Evolutionary conservation across 2,329 filamentous ascomycete genomes (phyloP), one percentile per base, ranked within the genome.

Genomic region (Colletotrichum sp.): DNA sequence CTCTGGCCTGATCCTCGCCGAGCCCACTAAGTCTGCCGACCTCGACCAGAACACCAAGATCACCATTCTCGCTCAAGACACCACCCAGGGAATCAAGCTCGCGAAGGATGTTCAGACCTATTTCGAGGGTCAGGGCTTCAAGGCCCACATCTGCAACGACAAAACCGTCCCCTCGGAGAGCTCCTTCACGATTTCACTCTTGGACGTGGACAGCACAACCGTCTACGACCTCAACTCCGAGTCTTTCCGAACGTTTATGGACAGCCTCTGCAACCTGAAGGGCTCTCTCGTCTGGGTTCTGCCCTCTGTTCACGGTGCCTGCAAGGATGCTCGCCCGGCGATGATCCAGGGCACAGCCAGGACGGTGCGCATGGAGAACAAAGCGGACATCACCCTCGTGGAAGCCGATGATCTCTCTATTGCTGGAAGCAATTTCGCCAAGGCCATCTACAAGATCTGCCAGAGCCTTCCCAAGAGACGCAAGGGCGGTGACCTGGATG

Each of bases 281-380:
- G 72, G 67, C 15, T 71, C 61, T 4, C 67, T 84, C 30, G 73
- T 85, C 12, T 85, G 84, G 84, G 65, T 84, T 22, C 83, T 81
- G 2, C 79, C 79, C 2, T 71, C 79, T 0, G 75, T 74, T 6
- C 81, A 84, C 25, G 74, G 80, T 1, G 36, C 67, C 3, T 83
- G 81, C 65, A 12, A 39, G 8, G 79, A 82, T 39, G 82, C 83
- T 0, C 56, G 76, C 12, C 81, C 79, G 9, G 82, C 81, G 0
- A 79, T 80, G 52, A 71, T 79, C 6, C 76, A 84, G n/a, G 84
- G 84, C 1, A 55, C 79, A 0, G 79, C 80, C 0, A 77, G 84
- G 3, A 80, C 80, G 0, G 76, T 84, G 7, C 82, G 82, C 22
- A 78, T 77, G 12, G 83, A 85, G 76, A 69, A 80, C 34, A 71